These are phyloP conservation scores for Spathaspora sp. DNA, from an alignment of 1,139 yeast species.

Conservation along the genomic window DNA sequence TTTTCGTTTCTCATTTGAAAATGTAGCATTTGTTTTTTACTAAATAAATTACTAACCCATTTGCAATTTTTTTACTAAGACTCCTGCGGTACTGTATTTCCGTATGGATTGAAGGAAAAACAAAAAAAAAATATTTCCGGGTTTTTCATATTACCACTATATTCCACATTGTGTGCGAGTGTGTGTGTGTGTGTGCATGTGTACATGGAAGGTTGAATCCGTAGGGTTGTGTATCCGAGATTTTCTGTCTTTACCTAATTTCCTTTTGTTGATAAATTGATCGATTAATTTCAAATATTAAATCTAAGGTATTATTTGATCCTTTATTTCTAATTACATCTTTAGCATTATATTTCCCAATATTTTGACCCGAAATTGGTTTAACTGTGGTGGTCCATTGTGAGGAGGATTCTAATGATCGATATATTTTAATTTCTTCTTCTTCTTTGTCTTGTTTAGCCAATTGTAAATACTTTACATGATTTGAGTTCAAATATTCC, in stretches of 20 bases:
- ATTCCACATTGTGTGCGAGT: no score
- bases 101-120: background rate
- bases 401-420: conserved; percentile 23
- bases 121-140: background rate
- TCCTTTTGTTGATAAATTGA: conserved; percentile 18
- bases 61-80: background rate
- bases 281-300: conserved; percentile 22
- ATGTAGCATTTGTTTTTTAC: background rate
- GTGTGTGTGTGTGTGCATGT: no score
- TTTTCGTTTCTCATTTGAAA: background rate
- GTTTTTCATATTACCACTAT: background rate
- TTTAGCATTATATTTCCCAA: conserved; percentile 11
- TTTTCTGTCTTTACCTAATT: background rate
- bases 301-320: conserved; percentile 14
- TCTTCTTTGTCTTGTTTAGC: conserved; percentile 20
- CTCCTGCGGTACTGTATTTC: background rate
- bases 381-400: conserved; percentile 24
- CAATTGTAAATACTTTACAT: conserved; percentile 16
- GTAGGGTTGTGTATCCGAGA: background rate
- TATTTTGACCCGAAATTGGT: conserved; percentile 10
- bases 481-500: conserved; percentile 17
- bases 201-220: background rate
- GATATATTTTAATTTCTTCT: conserved; percentile 18
- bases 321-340: conserved; percentile 17
- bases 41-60: background rate